Evolutionary conservation across 139 green algal genomes (phyloP).

Genomic region (Pedinophyceae sp.): DNA sequence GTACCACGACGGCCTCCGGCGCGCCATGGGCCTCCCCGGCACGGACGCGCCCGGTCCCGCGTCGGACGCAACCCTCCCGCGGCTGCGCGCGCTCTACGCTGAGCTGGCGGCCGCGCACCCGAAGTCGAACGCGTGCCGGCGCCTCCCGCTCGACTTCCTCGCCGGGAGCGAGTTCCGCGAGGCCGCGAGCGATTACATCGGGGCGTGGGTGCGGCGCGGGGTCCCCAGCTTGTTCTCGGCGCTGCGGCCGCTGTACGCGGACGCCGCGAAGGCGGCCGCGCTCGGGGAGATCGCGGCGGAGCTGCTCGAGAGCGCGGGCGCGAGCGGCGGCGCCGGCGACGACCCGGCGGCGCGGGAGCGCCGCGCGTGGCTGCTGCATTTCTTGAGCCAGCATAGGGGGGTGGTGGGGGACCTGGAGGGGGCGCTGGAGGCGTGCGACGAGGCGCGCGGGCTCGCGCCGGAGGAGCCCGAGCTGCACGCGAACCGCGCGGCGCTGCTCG

Average conservation of each 20-base stretch:
- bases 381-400: conserved; percentile 66
- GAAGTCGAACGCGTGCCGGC: conserved; percentile 28
- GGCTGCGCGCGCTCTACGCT: conserved; percentile 50
- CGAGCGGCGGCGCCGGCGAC: conserved; percentile 1
- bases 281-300: conserved; percentile 3
- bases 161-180: conserved; percentile 43
- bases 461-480: conserved; percentile 61
- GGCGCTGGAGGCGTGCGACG: conserved; percentile 51
- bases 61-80: background rate
- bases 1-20: conserved; percentile 52
- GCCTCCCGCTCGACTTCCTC: conserved; percentile 83
- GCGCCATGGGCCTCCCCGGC: conserved; percentile 28
- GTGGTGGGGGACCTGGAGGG: conserved; percentile 28
- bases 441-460: conserved; percentile 43
- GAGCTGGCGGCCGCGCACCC: conserved; percentile 49
- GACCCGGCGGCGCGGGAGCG: conserved; percentile 15
- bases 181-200: conserved; percentile 50
- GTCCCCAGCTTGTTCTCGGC: conserved; percentile 91
- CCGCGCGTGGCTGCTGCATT: conserved; percentile 55
- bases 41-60: background rate
- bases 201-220: conserved; percentile 52
- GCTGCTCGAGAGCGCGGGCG: conserved; percentile 17
- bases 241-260: conserved; percentile 63
- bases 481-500: conserved; percentile 8
- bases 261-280: conserved; percentile 23